Evolutionary conservation across 345 rosid species (phyloP).

Genomic region (Stellera chamaejasme): DNA sequence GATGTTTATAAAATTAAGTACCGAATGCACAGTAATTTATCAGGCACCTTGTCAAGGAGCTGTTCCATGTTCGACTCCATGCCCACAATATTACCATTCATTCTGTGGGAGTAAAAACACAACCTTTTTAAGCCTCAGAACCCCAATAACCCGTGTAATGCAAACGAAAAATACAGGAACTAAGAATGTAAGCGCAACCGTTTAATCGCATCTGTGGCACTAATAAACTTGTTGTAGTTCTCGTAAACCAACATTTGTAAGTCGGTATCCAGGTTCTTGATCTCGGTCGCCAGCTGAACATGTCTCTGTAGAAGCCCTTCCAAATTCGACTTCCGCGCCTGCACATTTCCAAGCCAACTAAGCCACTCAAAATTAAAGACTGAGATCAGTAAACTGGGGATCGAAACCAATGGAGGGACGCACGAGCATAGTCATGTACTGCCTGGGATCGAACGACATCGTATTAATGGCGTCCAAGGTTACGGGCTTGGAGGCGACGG

Average conservation of each 20-base stretch:
- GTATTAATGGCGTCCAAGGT: slow-evolving; percentile 79
- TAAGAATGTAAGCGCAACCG: slow-evolving; percentile 33
- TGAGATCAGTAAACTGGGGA: background rate
- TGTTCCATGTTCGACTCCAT: slow-evolving; percentile 97
- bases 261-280: slow-evolving; percentile 95
- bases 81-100: slow-evolving; percentile 94
- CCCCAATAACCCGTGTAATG: background rate
- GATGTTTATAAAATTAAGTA: background rate
- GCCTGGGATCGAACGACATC: slow-evolving; percentile 75
- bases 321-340: slow-evolving; percentile 78
- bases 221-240: slow-evolving; percentile 92
- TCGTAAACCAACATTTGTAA: slow-evolving; percentile 97
- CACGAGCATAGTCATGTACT: slow-evolving; percentile 93
- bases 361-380: too few relatives aligned
- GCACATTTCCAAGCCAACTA: slow-evolving; percentile 13
- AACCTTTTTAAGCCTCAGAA: background rate
- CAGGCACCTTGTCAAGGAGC: slow-evolving; percentile 75
- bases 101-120: slow-evolving; percentile 42
- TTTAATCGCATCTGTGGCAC: slow-evolving; percentile 97
- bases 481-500: slow-evolving; percentile 28
- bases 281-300: slow-evolving; percentile 97
- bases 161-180: slow-evolving; percentile 7
- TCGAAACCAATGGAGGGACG: slow-evolving; percentile 6
- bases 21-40: slow-evolving; percentile 5
- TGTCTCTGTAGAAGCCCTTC: slow-evolving; percentile 87